Conservation (phyloP, 2,329 filamentous ascomycete species). For the Pyrenophora seminiperda region DNA sequence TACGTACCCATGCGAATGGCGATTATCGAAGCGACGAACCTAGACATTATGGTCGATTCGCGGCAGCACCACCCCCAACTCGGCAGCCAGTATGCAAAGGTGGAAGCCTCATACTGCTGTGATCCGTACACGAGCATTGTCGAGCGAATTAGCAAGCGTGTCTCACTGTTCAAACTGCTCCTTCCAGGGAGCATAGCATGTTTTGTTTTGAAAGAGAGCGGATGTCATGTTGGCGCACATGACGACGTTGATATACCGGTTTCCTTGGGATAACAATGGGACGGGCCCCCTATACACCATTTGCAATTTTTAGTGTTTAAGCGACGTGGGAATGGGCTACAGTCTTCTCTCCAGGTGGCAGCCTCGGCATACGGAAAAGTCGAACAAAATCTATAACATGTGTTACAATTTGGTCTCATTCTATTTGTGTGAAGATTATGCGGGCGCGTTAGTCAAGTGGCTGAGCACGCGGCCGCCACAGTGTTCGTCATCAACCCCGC, state of each 20-base stretch:
- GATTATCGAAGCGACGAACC: not conserved
- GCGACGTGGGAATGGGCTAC: slow-evolving; percentile 20
- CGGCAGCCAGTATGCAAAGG: slow-evolving; percentile 16
- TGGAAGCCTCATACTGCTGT: slow-evolving; percentile 16
- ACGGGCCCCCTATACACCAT: slow-evolving; percentile 26
- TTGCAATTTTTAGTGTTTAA: slow-evolving; percentile 33
- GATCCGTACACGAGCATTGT: slow-evolving; percentile 12
- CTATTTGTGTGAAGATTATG: not conserved
- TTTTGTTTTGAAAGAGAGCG: not conserved
- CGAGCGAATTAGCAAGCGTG: slow-evolving; percentile 18
- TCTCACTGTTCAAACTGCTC: slow-evolving; percentile 8
- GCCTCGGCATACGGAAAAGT: slow-evolving; percentile 17
- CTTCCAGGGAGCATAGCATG: slow-evolving; percentile 3
- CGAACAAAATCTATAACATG: slow-evolving; percentile 8
- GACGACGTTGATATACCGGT: slow-evolving; percentile 1
- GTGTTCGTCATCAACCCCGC: slow-evolving; percentile 26
- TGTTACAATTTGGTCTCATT: not conserved
- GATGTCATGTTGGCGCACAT: not conserved
- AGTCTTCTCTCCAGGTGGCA: slow-evolving; percentile 10
- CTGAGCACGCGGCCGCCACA: slow-evolving; percentile 20
- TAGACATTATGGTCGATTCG: slow-evolving; percentile 7
- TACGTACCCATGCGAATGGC: slow-evolving; percentile 6
- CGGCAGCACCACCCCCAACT: slow-evolving; percentile 5
- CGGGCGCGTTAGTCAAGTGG: slow-evolving; percentile 10
- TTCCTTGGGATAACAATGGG: slow-evolving; percentile 13